phyloP scores from a whole-genome alignment of 2,329 filamentous ascomycete genomes.

The Nakataea oryzae region DNA sequence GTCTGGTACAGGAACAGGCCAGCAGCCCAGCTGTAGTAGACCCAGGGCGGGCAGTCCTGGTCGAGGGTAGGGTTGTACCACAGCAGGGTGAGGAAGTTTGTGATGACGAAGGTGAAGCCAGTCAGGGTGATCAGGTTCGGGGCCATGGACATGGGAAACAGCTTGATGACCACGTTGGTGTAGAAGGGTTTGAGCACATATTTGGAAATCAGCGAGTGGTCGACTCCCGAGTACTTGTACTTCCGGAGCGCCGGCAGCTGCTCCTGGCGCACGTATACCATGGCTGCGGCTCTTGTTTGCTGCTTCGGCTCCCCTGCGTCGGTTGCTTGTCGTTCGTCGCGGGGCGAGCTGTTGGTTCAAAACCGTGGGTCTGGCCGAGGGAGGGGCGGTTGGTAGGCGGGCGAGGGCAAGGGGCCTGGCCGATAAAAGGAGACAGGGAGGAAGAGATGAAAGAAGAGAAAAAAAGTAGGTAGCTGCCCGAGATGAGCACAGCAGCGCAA shows the following conservation, averaged over 20 bases:
- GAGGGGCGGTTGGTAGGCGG: no score
- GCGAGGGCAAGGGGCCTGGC: no score
- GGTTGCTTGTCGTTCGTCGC: background rate
- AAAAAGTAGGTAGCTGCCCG: no score
- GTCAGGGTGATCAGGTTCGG: slow-evolving; percentile 79
- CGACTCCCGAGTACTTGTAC: slow-evolving; percentile 92
- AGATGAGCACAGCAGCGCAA: no score
- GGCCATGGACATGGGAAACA: slow-evolving; percentile 94
- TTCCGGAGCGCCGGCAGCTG: slow-evolving; percentile 78
- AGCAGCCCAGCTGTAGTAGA: slow-evolving; percentile 83
- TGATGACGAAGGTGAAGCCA: slow-evolving; percentile 80
- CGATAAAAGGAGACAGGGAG: no score
- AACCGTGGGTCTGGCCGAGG: background rate
- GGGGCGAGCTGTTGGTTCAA: background rate
- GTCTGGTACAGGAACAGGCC: slow-evolving; percentile 96
- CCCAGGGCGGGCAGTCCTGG: slow-evolving; percentile 88
- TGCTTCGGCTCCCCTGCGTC: no score
- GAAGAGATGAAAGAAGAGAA: background rate
- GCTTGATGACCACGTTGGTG: slow-evolving; percentile 84
- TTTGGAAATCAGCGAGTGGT: slow-evolving; percentile 79
- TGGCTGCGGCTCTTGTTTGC: slow-evolving; percentile 23
- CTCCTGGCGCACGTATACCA: slow-evolving; percentile 94
- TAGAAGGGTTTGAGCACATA: slow-evolving; percentile 98
- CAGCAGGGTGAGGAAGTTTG: slow-evolving; percentile 82
- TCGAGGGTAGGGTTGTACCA: slow-evolving; percentile 96